A percentile compares a stretch with the other conserved stretches of the same genome.
These are phyloP conservation scores for Wickerhamiella qilinensis DNA, from an alignment of 805 yeast genomes.

Conservation along the genomic window DNA sequence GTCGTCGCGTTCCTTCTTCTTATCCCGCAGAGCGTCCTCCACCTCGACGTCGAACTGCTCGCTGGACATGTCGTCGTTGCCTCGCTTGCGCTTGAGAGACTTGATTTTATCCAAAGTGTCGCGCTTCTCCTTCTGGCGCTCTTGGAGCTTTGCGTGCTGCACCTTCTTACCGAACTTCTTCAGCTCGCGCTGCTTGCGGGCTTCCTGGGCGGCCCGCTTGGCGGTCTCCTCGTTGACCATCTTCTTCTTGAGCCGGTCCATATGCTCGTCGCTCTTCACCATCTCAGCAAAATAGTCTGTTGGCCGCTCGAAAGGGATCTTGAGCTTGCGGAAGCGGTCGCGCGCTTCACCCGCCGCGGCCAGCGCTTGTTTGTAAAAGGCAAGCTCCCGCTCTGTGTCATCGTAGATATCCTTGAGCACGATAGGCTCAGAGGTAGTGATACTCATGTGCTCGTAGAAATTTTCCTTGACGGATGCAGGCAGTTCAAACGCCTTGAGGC, in stretches of 20 bases:
- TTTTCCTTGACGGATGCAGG: constrained; percentile 44
- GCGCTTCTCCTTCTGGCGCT: constrained; percentile 82
- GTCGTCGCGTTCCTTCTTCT: constrained; percentile 26
- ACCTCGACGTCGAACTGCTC: constrained; percentile 82
- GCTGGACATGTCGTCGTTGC: constrained; percentile 49
- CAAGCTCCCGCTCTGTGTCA: constrained; percentile 89
- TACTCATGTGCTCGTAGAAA: constrained; percentile 71
- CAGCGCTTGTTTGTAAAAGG: constrained; percentile 87
- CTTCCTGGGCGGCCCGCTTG: constrained; percentile 82
- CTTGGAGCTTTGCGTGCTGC: constrained; percentile 82
- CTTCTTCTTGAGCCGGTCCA: constrained; percentile 80
- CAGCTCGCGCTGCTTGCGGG: constrained; percentile 82
- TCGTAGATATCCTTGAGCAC: constrained; percentile 74
- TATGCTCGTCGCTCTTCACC: constrained; percentile 95
- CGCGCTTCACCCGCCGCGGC: constrained; percentile 68
- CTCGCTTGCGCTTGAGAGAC: constrained; percentile 78
- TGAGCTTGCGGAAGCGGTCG: constrained; percentile 41
- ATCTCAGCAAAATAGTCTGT: constrained; percentile 94
- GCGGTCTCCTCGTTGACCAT: constrained; percentile 51
- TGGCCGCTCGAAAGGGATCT: constrained; percentile 84
- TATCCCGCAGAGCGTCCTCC: constrained; percentile 69
- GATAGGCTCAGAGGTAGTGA: constrained; percentile 43
- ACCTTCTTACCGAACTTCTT: constrained; percentile 98
- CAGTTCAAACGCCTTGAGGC: constrained; percentile 19
- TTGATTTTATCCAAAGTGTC: constrained; percentile 83